Percentiles rank a stretch among this genome's conserved stretches.
Evolutionary conservation across 2,329 filamentous ascomycete genomes (phyloP).

Genomic region (Stagonosporopsis vannaccii): DNA sequence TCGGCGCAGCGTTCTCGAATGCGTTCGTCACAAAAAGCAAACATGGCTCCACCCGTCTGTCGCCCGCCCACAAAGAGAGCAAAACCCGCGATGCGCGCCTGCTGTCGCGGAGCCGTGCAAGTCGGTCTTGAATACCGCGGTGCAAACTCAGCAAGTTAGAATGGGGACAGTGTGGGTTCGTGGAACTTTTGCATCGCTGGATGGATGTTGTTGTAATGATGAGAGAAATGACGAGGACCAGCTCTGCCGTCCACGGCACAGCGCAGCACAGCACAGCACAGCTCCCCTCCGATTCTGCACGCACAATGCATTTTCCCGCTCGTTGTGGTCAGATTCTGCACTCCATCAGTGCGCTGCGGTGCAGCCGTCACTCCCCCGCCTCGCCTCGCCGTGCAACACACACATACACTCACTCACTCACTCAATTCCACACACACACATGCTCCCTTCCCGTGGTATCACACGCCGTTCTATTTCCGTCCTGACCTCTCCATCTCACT

Average conservation of each 20-base stretch:
- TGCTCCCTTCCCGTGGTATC: neutral
- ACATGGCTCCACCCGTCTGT: neutral
- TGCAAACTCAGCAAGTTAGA: too few relatives aligned
- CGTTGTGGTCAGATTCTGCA: neutral
- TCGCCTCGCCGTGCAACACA: slow-evolving; percentile 6
- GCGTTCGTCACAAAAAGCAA: slow-evolving; percentile 22
- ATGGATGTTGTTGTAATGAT: neutral
- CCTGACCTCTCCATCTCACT: neutral
- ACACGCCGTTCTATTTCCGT: neutral
- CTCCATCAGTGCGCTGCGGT: neutral
- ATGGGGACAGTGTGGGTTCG: too few relatives aligned
- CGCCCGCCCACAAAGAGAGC: neutral
- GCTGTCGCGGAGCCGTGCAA: neutral
- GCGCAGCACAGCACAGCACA: neutral
- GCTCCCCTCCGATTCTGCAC: neutral
- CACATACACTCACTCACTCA: slow-evolving; percentile 9
- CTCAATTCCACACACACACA: neutral
- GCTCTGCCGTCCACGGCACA: neutral
- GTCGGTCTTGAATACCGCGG: too few relatives aligned
- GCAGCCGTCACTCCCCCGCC: neutral
- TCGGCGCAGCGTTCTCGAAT: neutral
- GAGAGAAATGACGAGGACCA: too few relatives aligned
- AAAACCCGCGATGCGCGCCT: neutral
- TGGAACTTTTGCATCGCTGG: neutral
- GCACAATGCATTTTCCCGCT: neutral